phyloP scores from a whole-genome alignment of 2,329 filamentous ascomycete genomes.

The Aspergillus calidoustus region DNA sequence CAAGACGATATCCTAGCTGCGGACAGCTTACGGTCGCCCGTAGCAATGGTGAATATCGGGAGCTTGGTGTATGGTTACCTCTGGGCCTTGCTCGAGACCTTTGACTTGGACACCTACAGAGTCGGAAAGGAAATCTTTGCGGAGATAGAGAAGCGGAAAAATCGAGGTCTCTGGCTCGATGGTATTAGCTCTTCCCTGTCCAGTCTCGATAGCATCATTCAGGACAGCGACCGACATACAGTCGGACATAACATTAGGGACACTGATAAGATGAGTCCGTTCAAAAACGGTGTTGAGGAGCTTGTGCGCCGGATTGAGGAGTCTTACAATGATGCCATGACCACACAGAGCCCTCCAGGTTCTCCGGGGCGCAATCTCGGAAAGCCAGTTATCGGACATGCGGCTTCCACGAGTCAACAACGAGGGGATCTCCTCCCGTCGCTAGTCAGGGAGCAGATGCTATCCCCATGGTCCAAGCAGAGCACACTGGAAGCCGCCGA shows the following conservation, averaged over 20 bases:
- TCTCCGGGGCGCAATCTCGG: slow-evolving; percentile 70
- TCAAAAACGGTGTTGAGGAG: slow-evolving; percentile 68
- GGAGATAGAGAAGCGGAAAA: slow-evolving; percentile 76
- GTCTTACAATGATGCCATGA: slow-evolving; percentile 66
- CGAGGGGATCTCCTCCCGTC: slow-evolving; percentile 65
- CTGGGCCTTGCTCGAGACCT: slow-evolving; percentile 76
- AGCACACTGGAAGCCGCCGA: slow-evolving; percentile 71
- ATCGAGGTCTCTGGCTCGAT: slow-evolving; percentile 78
- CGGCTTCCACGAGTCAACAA: slow-evolving; percentile 37
- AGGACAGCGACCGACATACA: slow-evolving; percentile 46
- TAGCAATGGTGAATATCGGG: slow-evolving; percentile 77
- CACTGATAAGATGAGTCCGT: slow-evolving; percentile 66
- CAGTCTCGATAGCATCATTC: slow-evolving; percentile 64
- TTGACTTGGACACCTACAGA: slow-evolving; percentile 72
- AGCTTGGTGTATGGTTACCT: slow-evolving; percentile 90
- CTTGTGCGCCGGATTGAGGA: slow-evolving; percentile 76
- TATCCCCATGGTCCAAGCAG: slow-evolving; percentile 74
- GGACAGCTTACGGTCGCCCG: slow-evolving; percentile 46
- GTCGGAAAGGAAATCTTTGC: slow-evolving; percentile 73
- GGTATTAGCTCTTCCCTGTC: slow-evolving; percentile 73
- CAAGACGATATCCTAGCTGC: slow-evolving; percentile 73
- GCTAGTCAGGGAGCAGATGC: slow-evolving; percentile 73
- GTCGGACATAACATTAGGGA: slow-evolving; percentile 47
- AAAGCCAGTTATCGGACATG: slow-evolving; percentile 63
- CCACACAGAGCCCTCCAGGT: slow-evolving; percentile 67